Evolutionary conservation across 2,329 filamentous ascomycete species (phyloP).

Genomic region (Colletotrichum costaricense): DNA sequence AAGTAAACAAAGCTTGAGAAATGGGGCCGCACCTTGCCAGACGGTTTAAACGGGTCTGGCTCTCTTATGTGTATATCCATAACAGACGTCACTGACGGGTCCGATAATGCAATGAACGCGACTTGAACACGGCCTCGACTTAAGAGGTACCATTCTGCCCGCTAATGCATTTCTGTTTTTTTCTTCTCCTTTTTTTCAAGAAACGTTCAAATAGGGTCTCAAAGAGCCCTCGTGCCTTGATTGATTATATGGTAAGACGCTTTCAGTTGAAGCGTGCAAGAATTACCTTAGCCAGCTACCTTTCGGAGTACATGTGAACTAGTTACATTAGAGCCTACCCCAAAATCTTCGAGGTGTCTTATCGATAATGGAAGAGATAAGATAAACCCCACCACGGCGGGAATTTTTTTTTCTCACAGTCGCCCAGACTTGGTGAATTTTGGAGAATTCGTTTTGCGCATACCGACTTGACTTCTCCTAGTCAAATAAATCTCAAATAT

Average conservation of each 20-base stretch:
- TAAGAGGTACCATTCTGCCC: no score
- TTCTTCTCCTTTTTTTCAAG: no score
- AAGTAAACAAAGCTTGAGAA: slow-evolving; percentile 19
- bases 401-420: slow-evolving; percentile 32
- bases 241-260: neutral
- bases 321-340: no score
- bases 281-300: neutral
- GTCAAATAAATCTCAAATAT: neutral
- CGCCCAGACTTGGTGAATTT: slow-evolving; percentile 6
- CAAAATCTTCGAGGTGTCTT: neutral
- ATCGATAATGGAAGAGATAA: slow-evolving; percentile 30
- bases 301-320: no score
- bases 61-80: neutral
- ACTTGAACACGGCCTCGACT: neutral
- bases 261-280: neutral
- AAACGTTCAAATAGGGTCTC: neutral
- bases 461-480: neutral
- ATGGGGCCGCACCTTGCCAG: neutral
- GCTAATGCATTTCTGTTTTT: neutral
- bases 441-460: slow-evolving; percentile 9
- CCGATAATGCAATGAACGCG: slow-evolving; percentile 6
- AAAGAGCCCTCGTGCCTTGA: neutral
- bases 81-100: neutral
- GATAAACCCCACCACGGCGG: slow-evolving; percentile 33
- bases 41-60: neutral